A percentile compares a stretch with the other conserved stretches of the same genome.
These are phyloP conservation scores for Clitopilus hobsonii DNA, from an alignment of 768 basidiomycete genomes.

Conservation along the genomic window DNA sequence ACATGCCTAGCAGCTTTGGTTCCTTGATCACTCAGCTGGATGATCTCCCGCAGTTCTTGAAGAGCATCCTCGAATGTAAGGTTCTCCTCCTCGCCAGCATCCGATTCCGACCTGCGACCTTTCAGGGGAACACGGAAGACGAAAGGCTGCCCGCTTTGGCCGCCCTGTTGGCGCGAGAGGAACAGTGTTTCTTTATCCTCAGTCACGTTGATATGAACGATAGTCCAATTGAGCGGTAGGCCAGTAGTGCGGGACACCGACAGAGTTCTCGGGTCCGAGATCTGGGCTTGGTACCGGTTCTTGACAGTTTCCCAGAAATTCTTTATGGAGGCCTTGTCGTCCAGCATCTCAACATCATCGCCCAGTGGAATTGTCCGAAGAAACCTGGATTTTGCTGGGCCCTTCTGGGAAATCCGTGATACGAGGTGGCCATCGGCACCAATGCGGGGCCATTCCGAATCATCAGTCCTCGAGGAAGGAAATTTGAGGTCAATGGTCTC, in stretches of 20 bases:
- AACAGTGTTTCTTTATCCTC: slow-evolving; percentile 82
- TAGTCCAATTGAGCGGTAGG: slow-evolving; percentile 77
- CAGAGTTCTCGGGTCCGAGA: slow-evolving; percentile 35
- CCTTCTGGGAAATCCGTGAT: slow-evolving; percentile 19
- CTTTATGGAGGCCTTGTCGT: slow-evolving; percentile 27
- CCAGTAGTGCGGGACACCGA: slow-evolving; percentile 33
- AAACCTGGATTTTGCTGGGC: slow-evolving; percentile 10
- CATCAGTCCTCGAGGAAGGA: slow-evolving; percentile 42
- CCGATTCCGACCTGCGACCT: slow-evolving; percentile 66
- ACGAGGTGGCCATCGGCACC: slow-evolving; percentile 37
- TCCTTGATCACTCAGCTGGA: slow-evolving; percentile 68
- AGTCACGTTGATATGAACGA: slow-evolving; percentile 79
- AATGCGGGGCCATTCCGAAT: slow-evolving; percentile 71
- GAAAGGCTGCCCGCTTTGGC: slow-evolving; percentile 46
- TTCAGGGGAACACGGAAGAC: slow-evolving; percentile 89
- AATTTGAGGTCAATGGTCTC: slow-evolving; percentile 78
- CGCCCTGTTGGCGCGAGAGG: slow-evolving; percentile 69
- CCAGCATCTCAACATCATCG: slow-evolving; percentile 29
- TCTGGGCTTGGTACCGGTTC: slow-evolving; percentile 46
- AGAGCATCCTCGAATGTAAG: slow-evolving; percentile 74
- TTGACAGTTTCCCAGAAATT: slow-evolving; percentile 62
- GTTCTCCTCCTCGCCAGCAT: slow-evolving; percentile 62
- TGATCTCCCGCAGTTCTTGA: slow-evolving; percentile 73
- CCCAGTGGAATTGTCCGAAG: slow-evolving; percentile 24
- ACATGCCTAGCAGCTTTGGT: slow-evolving; percentile 63